Base-by-base conservation (phyloP, 805 yeast species). In the Yarrowia alimentaria region DNA sequence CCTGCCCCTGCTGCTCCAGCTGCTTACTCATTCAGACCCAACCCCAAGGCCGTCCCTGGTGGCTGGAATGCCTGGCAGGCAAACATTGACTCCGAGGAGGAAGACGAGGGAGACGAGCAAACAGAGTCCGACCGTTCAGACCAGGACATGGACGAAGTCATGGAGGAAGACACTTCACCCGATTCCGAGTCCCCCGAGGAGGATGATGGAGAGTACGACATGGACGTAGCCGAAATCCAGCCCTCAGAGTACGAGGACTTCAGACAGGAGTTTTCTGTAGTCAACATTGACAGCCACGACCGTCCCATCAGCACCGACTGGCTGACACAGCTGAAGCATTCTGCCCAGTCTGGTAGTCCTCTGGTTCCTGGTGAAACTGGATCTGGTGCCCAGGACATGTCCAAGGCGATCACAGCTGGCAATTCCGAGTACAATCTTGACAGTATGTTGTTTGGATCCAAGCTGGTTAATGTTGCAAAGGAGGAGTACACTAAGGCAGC, bases 211-310 rank as follows among this genome's bases (percentile, higher is more conserved):
- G 42, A 34, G 12, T 14, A 34, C 11, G 37, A 20, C 16, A n/a
- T 33, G 11, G 17, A 33, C 13, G 12, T 14, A 9, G 13, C 13
- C n/a, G n/a, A n/a, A n/a, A n/a, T n/a, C n/a, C n/a, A n/a, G n/a
- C n/a, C n/a, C n/a, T 19, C 26, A 2, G 48, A 40, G 13, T 43
- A 43, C 22, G 50, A 43, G 6, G 3, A 21, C 18, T 43, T 43
- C 30, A 20, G 50, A 1, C 35, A 30, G 22, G 50, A 43, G 22
- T 43, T 43, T 30, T 26, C 50, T 13, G 50, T 43, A n/a, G 50
- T 43, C 18, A 30, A 30, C 22, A 12, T 43, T 13, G 50, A 43
- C 22, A 29, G 21, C 13, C 37, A 30, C 9, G 37, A 21, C 5
- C 28, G 50, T 16, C 50, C 50, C 21, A 31, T 43, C 4, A 30